Evolutionary conservation across 495 filamentous ascomycete species (phyloP).

Genomic region (Aspergillus diversus): DNA sequence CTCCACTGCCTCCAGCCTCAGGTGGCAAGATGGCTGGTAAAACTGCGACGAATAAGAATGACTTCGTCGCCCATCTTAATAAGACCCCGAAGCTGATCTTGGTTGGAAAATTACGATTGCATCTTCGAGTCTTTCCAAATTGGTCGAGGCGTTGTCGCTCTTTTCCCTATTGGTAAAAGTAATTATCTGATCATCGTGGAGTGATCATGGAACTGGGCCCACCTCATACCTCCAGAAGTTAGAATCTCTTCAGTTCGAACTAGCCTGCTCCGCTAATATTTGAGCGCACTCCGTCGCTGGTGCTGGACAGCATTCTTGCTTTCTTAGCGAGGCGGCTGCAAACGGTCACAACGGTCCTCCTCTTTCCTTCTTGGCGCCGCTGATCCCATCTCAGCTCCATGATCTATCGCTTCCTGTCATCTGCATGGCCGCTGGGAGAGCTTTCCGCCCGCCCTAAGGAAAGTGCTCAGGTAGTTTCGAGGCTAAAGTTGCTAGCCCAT

Average conservation of each 20-base stretch:
- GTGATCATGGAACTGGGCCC: constrained; percentile 28
- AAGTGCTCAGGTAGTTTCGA: neutral
- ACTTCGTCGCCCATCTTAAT: constrained; percentile 6
- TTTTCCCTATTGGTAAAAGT: constrained; percentile 29
- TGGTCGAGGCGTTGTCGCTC: constrained; percentile 33
- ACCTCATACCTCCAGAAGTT: neutral
- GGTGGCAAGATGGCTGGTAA: constrained; percentile 4
- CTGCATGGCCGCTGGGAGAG: constrained; percentile 11
- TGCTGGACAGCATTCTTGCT: neutral
- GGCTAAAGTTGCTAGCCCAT: neutral
- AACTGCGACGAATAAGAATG: constrained; percentile 3
- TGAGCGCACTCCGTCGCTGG: neutral
- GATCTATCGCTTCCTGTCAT: constrained; percentile 26
- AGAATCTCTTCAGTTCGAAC: neutral
- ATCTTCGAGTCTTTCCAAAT: constrained; percentile 39
- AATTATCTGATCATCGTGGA: constrained; percentile 41
- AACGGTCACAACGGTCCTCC: constrained; percentile 25
- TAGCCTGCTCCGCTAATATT: neutral
- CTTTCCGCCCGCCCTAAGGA: constrained; percentile 7
- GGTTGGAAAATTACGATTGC: constrained; percentile 37
- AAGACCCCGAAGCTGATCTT: constrained; percentile 5
- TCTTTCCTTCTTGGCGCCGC: constrained; percentile 23
- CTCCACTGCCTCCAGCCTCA: neutral
- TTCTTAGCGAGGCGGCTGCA: constrained; percentile 12
- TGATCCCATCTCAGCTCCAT: constrained; percentile 23